phyloP scores from a whole-genome alignment of 306 rosid species.

The Mucuna pruriens region DNA sequence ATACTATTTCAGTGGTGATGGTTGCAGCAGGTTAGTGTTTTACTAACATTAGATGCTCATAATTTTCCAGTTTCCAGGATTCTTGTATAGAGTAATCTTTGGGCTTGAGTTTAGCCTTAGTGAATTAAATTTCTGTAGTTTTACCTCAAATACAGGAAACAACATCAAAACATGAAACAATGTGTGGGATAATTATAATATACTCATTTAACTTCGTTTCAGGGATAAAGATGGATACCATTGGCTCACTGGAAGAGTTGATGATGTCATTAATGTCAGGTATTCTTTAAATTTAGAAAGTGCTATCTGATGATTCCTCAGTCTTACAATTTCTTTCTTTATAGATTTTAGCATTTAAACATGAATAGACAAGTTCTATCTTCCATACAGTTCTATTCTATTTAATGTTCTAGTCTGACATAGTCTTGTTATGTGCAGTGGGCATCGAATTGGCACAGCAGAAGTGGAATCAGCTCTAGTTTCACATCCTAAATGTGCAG shows the following conservation, averaged over 20 bases:
- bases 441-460: constrained; percentile 99
- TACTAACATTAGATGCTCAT: constrained; percentile 24
- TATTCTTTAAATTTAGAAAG: constrained; percentile 38
- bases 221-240: constrained; percentile 98
- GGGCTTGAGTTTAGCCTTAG: constrained; percentile 7
- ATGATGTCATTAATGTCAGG: constrained; percentile 99
- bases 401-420: constrained; percentile 29
- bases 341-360: constrained; percentile 18
- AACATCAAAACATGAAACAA: constrained; percentile 15
- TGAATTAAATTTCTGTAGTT: constrained; percentile 19
- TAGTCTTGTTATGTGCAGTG: constrained; percentile 58
- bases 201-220: constrained; percentile 43
- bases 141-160: neutral
- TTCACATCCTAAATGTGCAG: constrained; percentile 90
- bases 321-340: neutral
- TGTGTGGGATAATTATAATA: constrained; percentile 37
- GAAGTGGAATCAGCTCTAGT: constrained; percentile 99
- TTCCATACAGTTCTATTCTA: constrained; percentile 11
- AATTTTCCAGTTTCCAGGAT: neutral
- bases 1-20: constrained; percentile 97
- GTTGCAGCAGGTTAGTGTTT: constrained; percentile 80
- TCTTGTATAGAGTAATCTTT: constrained; percentile 4
- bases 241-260: constrained; percentile 99
- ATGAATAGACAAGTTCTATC: constrained; percentile 1
- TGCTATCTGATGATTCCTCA: neutral